phyloP scores from a whole-genome alignment of 106 monocot species.

The Dioscorea zingiberensis region DNA sequence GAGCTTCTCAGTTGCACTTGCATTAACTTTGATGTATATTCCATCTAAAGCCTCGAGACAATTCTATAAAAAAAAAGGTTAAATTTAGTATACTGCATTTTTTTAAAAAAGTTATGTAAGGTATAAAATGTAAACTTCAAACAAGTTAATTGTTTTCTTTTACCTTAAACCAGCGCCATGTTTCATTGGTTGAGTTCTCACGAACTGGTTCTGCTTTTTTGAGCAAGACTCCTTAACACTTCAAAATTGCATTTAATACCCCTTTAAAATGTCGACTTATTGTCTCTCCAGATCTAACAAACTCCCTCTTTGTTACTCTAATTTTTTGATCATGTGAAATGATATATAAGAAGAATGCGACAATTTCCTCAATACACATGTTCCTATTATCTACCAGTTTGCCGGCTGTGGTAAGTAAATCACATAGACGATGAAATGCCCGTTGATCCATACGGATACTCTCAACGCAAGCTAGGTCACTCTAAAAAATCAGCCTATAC shows the following conservation, averaged over 20 bases:
- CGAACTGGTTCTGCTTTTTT: background rate
- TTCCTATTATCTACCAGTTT: background rate
- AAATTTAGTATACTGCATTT: background rate
- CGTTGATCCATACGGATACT: too few relatives aligned
- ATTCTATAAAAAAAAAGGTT: background rate
- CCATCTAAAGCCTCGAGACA: background rate
- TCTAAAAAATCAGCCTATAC: too few relatives aligned
- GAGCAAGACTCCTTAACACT: background rate
- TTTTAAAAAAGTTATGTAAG: too few relatives aligned
- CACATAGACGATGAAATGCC: too few relatives aligned
- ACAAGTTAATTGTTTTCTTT: background rate
- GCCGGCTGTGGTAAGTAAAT: too few relatives aligned
- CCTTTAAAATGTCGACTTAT: background rate
- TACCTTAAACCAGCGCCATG: slow-evolving; percentile 1
- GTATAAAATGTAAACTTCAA: background rate
- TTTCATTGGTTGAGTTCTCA: background rate
- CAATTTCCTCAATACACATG: background rate
- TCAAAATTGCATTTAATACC: slow-evolving; percentile 1
- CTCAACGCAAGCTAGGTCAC: too few relatives aligned
- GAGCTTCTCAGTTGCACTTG: background rate
- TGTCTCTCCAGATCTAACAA: background rate
- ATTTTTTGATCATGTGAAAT: too few relatives aligned
- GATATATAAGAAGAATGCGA: background rate
- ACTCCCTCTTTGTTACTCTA: background rate
- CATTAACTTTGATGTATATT: background rate